These are phyloP conservation scores for Tephrocybe sp. DNA, from an alignment of 768 basidiomycete genomes.

Conservation along the genomic window DNA sequence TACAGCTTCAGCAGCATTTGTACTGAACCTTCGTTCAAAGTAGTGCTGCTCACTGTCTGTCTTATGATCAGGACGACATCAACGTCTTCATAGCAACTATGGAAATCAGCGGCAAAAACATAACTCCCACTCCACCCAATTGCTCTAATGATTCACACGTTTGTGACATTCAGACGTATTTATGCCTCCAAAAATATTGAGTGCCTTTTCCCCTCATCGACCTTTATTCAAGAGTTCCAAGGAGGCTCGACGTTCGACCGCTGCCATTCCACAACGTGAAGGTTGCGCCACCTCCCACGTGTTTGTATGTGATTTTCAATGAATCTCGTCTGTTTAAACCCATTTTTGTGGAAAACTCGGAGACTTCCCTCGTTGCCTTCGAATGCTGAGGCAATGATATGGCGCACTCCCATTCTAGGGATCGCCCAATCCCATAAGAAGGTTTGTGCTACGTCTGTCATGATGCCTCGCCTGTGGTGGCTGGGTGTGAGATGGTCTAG, in stretches of 20 bases:
- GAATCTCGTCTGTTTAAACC: conserved; percentile 42
- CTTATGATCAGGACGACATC: too few relatives aligned
- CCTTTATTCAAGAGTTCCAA: not conserved
- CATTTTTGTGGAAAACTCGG: conserved; percentile 67
- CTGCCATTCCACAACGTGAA: conserved; percentile 36
- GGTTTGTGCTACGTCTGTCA: conserved; percentile 60
- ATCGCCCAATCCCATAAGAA: conserved; percentile 59
- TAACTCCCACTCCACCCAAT: not conserved
- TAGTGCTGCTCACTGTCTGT: too few relatives aligned
- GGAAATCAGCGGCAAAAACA: not conserved
- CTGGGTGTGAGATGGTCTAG: conserved; percentile 61
- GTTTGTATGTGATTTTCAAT: conserved; percentile 36
- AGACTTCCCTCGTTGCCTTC: conserved; percentile 57
- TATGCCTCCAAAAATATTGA: too few relatives aligned
- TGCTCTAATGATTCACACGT: too few relatives aligned
- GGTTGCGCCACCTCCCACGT: conserved; percentile 33
- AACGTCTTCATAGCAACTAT: not conserved
- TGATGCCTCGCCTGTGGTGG: conserved; percentile 68
- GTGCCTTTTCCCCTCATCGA: too few relatives aligned
- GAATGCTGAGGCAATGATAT: conserved; percentile 43
- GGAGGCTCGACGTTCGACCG: conserved; percentile 1
- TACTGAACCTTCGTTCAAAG: too few relatives aligned
- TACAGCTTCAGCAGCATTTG: too few relatives aligned
- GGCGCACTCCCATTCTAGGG: conserved; percentile 57
- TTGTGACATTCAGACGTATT: too few relatives aligned